Conservation (phyloP, 225 moss, liverwort and hornwort species). For the Marchantia polymorpha region DNA sequence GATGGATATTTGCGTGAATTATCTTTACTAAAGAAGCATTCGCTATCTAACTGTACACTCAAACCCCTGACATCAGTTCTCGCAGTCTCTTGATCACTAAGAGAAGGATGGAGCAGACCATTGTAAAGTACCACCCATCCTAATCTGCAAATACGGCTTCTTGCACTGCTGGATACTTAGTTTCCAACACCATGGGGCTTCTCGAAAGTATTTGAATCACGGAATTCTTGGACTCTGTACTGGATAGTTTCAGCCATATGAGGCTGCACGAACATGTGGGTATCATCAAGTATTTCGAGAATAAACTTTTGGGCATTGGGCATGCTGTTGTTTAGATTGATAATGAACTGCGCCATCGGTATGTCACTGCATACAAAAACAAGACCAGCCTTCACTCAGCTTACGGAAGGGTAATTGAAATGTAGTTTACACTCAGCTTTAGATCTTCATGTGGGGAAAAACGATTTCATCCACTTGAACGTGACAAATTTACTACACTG, state of each 20-base stretch:
- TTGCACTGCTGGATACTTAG: neutral
- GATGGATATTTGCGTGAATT: too few species aligned
- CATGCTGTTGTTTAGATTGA: constrained; percentile 77
- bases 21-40: too few species aligned
- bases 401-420: too few species aligned
- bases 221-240: constrained; percentile 73
- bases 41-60: too few species aligned
- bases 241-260: constrained; percentile 76
- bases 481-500: neutral
- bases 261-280: constrained; percentile 82
- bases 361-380: constrained; percentile 60
- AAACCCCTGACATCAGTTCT: too few species aligned
- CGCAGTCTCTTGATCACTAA: too few species aligned
- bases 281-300: constrained; percentile 89
- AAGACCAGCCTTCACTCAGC: neutral
- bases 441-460: neutral
- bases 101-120: too few species aligned
- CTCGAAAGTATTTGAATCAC: constrained; percentile 82
- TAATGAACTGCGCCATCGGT: constrained; percentile 87
- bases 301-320: constrained; percentile 90
- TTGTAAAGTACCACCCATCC: too few species aligned
- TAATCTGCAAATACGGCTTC: too few species aligned
- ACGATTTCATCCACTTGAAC: neutral
- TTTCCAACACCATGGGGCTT: constrained; percentile 46
- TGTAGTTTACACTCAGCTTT: neutral